A percentile compares a stretch with the other conserved stretches of the same genome.
These are phyloP conservation scores for Phytophthora kernoviae DNA, from an alignment of 352 stramenopile species.

Conservation along the genomic window DNA sequence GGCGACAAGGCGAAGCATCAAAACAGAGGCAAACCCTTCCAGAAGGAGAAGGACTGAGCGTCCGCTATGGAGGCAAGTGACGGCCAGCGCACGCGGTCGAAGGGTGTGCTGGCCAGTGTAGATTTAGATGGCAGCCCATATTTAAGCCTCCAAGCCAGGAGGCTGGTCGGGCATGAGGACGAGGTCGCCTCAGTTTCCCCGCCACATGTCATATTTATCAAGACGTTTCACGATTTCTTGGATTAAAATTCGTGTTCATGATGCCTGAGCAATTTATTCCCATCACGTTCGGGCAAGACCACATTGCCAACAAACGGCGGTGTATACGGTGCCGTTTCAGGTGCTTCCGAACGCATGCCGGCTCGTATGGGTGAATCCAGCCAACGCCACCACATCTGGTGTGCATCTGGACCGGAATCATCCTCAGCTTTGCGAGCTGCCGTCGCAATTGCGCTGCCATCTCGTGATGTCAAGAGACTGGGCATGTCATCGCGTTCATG, in stretches of 20 bases:
- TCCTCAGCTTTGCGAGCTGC: slow-evolving; percentile 13
- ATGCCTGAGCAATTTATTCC: slow-evolving; percentile 4
- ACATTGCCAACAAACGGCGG: neutral
- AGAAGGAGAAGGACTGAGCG: neutral
- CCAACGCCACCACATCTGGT: slow-evolving; percentile 17
- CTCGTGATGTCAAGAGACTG: slow-evolving; percentile 26
- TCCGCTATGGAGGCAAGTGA: slow-evolving; percentile 1
- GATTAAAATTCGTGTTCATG: slow-evolving; percentile 1
- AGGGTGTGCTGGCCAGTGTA: slow-evolving; percentile 27
- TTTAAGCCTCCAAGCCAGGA: slow-evolving; percentile 29
- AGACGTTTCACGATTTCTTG: slow-evolving; percentile 24
- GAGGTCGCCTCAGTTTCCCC: neutral
- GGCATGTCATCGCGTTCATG: neutral
- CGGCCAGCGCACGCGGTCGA: slow-evolving; percentile 24
- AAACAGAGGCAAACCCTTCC: neutral
- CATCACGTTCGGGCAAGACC: neutral
- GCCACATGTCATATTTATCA: slow-evolving; percentile 44
- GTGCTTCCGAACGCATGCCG: slow-evolving; percentile 4
- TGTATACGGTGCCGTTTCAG: slow-evolving; percentile 6
- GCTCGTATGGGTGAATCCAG: slow-evolving; percentile 21
- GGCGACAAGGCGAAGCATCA: slow-evolving; percentile 2
- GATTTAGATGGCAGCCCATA: slow-evolving; percentile 36
- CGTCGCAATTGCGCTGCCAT: slow-evolving; percentile 30
- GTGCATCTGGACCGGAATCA: slow-evolving; percentile 19
- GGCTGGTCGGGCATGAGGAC: slow-evolving; percentile 6